A percentile compares a stretch with the other conserved stretches of the same genome.
Evolutionary conservation across 2,329 filamentous ascomycete genomes (phyloP).

Genomic region (Tolypocladium pustulatum): DNA sequence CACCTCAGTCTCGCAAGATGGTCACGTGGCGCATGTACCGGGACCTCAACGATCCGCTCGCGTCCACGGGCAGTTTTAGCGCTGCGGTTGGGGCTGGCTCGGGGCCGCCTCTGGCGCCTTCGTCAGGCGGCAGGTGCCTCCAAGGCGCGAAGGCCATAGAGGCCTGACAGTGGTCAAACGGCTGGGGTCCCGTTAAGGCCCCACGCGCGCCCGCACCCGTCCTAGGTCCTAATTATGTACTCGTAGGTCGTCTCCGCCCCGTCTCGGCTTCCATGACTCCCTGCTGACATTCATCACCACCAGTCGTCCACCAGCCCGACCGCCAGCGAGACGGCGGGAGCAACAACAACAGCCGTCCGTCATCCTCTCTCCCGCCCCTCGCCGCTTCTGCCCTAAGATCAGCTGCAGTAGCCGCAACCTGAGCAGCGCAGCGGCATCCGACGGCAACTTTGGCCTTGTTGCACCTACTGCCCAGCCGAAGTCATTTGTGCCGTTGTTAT

Average conservation of each 20-base stretch:
- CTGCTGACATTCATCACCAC: neutral
- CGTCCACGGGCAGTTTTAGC: neutral
- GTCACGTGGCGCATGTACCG: neutral
- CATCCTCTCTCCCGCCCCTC: neutral
- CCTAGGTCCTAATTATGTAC: too few species aligned
- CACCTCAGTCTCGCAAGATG: neutral
- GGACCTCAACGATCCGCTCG: neutral
- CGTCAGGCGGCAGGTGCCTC: neutral
- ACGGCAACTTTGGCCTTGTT: neutral
- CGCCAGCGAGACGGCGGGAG: neutral
- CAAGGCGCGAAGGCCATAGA: neutral
- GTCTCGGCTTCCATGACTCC: neutral
- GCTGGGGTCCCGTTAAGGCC: neutral
- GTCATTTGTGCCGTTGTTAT: neutral
- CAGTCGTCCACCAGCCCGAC: neutral
- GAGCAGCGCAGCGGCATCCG: neutral
- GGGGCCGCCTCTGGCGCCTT: neutral
- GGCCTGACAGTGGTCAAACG: neutral
- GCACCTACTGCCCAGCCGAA: neutral
- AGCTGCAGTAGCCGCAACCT: neutral
- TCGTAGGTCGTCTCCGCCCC: neutral
- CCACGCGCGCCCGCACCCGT: neutral
- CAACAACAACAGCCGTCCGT: neutral
- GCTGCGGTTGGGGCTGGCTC: neutral
- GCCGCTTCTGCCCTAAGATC: neutral